Evolutionary conservation across 495 filamentous ascomycete genomes (phyloP).

Genomic region (Friedmanniomyces simplex): DNA sequence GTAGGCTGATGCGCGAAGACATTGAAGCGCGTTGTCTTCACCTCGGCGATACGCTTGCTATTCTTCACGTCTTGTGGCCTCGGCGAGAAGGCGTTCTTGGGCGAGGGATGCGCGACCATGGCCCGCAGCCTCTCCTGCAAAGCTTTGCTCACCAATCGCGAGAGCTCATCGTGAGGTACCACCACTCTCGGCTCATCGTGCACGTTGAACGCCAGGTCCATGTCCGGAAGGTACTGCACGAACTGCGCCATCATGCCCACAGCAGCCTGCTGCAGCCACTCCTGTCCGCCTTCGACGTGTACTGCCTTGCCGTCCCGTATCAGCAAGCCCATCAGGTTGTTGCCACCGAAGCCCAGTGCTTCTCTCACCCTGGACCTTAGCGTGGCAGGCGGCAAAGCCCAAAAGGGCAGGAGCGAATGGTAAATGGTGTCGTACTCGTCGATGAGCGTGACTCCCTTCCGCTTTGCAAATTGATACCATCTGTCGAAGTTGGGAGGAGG

Average conservation of each 20-base stretch:
- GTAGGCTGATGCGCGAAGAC: constrained; percentile 76
- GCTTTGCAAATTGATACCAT: constrained; percentile 64
- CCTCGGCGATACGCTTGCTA: constrained; percentile 61
- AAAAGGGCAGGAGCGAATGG: constrained; percentile 60
- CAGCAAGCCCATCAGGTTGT: constrained; percentile 28
- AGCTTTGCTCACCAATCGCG: constrained; percentile 25
- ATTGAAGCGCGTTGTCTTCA: constrained; percentile 75
- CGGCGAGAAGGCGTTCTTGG: constrained; percentile 63
- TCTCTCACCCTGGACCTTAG: constrained; percentile 40
- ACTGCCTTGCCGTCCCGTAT: constrained; percentile 33
- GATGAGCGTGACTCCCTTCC: constrained; percentile 52
- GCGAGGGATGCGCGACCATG: constrained; percentile 35
- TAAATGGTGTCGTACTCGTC: constrained; percentile 71
- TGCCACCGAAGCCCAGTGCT: constrained; percentile 27
- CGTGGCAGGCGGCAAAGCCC: constrained; percentile 51
- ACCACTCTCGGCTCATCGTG: constrained; percentile 68
- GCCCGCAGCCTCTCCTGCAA: constrained; percentile 38
- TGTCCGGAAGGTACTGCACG: constrained; percentile 59
- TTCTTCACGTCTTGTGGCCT: constrained; percentile 60
- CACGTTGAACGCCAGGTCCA: constrained; percentile 74
- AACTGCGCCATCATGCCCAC: constrained; percentile 55
- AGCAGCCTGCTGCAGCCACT: constrained; percentile 33
- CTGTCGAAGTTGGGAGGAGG: constrained; percentile 57
- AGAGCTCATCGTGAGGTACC: constrained; percentile 52
- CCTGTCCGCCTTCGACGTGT: constrained; percentile 46